Base-by-base conservation (phyloP, 2,329 filamentous ascomycete species). In the Cytospora leucostoma region DNA sequence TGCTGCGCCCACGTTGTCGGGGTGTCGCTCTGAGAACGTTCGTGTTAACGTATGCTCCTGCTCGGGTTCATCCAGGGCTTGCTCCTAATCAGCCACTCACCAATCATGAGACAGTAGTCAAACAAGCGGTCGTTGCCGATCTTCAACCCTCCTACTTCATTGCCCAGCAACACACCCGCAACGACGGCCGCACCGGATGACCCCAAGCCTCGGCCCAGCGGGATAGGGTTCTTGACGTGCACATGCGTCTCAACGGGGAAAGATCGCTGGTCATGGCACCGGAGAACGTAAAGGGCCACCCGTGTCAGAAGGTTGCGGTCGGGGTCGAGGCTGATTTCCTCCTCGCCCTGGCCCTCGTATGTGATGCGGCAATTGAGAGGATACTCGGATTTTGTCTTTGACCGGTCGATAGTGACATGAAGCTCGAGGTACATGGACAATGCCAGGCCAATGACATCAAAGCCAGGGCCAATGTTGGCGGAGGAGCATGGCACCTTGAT, bases 21-120 rank as follows among this genome's bases (percentile, higher is more conserved):
- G 93, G 76, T 97, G 93, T 68, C 92, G 87, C 77, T 97, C 86
- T 88, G 66, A 21, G 2, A 15, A 35, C 6, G 12, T 15, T 34
- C 13, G 34, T 40, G 61, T 63, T 38, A 65, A 52, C 47, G 35
- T 47, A 21, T 19, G 44, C 44, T 12, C n/a, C n/a, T 47, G 27
- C 27, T 27, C 27, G 27, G 53, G 37, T 35, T 27, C 38, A 21
- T 19, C 21, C 10, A 1, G 7, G n/a, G 35, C 17, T 7, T 8
- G 13, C 3, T 50, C 44, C 7, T 34, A 19, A 21, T 32, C 13
- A n/a, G 32, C n/a, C 57, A 74, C 79, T 68, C 76, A 90, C 88
- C 91, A 76, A 97, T 96, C 95, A 99, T 99, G 69, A 99, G 82
- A 74, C 92, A 97, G 76, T 93, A 99, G 78, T 99, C 95, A 71